Evolutionary conservation across 306 rosid species (phyloP).

Genomic region (peach (Prunus persica)): DNA sequence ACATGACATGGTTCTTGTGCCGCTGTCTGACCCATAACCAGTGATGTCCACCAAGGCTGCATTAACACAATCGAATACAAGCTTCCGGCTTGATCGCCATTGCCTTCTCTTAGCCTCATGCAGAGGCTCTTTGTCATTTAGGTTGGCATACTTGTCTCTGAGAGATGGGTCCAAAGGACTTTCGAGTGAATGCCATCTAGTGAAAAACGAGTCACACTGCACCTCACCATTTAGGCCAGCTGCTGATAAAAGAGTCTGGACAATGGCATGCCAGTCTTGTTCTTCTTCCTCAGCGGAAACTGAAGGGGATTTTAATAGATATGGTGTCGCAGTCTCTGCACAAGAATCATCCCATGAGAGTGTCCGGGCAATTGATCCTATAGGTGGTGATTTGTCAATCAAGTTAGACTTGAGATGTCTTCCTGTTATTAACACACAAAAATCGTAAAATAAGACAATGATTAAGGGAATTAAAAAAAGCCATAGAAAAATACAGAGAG

Average conservation of each 20-base stretch:
- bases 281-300: conserved; percentile 55
- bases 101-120: conserved; percentile 76
- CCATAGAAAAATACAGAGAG: conserved; percentile 5
- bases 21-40: conserved; percentile 38
- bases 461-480: not conserved
- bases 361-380: conserved; percentile 86
- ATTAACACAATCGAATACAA: conserved; percentile 74
- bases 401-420: conserved; percentile 56
- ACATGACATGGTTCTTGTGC: conserved; percentile 27
- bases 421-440: conserved; percentile 41
- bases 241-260: conserved; percentile 60
- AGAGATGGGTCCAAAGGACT: conserved; percentile 79
- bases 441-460: conserved; percentile 9
- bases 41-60: conserved; percentile 54
- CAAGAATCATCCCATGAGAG: conserved; percentile 72
- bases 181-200: conserved; percentile 67
- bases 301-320: conserved; percentile 46
- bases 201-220: conserved; percentile 31
- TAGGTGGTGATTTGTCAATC: conserved; percentile 94
- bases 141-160: conserved; percentile 60
- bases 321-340: conserved; percentile 46
- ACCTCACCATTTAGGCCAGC: conserved; percentile 58
- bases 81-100: conserved; percentile 63
- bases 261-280: conserved; percentile 59
- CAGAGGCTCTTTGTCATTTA: conserved; percentile 47